phyloP scores from a whole-genome alignment of 352 stramenopile genomes.

The Globisporangium sylvaticum region DNA sequence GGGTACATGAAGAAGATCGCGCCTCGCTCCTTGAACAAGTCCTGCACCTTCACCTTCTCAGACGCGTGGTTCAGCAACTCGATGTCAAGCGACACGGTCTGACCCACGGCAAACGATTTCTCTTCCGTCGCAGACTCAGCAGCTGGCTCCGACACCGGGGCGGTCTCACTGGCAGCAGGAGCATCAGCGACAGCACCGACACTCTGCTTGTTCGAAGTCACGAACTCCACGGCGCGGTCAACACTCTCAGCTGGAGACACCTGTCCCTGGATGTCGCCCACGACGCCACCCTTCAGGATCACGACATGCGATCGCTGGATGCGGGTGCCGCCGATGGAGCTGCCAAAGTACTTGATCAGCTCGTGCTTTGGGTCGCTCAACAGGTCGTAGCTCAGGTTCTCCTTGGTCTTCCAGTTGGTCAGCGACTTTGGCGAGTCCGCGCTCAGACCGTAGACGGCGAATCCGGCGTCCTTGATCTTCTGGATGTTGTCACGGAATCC shows the following conservation, averaged over 20 bases:
- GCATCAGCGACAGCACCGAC: neutral
- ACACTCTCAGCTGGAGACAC: slow-evolving; percentile 77
- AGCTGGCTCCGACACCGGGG: neutral
- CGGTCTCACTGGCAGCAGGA: neutral
- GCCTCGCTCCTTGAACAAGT: slow-evolving; percentile 67
- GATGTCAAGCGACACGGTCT: slow-evolving; percentile 47
- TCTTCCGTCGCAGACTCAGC: neutral
- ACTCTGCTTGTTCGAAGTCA: slow-evolving; percentile 40
- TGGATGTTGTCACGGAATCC: slow-evolving; percentile 85
- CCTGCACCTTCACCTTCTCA: slow-evolving; percentile 55
- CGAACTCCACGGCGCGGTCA: slow-evolving; percentile 65
- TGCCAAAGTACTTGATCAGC: slow-evolving; percentile 86
- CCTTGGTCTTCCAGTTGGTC: slow-evolving; percentile 76
- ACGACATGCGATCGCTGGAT: slow-evolving; percentile 84
- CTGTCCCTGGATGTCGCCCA: slow-evolving; percentile 76
- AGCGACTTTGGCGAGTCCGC: slow-evolving; percentile 70
- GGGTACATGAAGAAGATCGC: slow-evolving; percentile 89
- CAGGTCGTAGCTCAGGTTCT: slow-evolving; percentile 76
- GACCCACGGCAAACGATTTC: slow-evolving; percentile 36
- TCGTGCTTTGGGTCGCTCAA: slow-evolving; percentile 79
- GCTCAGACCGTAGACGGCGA: slow-evolving; percentile 76
- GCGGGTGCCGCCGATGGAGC: slow-evolving; percentile 71
- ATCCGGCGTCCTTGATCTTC: slow-evolving; percentile 76
- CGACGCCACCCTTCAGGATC: slow-evolving; percentile 70
- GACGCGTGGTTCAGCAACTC: slow-evolving; percentile 68